Conservation (phyloP, 2,329 filamentous ascomycete species). For the Trichophyton mentagrophytes region DNA sequence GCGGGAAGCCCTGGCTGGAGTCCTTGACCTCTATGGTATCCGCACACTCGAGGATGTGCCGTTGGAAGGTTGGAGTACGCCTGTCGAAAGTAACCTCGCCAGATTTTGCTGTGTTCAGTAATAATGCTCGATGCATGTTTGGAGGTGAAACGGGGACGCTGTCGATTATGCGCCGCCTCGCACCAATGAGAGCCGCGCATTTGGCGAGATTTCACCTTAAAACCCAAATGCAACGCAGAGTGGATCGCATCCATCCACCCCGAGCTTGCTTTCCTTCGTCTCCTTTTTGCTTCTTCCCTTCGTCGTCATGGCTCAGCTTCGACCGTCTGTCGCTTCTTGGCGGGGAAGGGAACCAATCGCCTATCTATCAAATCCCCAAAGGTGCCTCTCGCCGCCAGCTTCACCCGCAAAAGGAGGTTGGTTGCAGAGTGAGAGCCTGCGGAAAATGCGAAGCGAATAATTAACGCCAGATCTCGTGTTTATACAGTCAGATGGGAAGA, state of each 20-base stretch:
- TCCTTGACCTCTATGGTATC: background rate
- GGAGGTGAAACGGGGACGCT: background rate
- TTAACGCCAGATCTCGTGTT: background rate
- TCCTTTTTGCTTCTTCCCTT: background rate
- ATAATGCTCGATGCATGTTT: constrained; percentile 7
- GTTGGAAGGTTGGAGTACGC: background rate
- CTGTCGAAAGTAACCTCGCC: constrained; percentile 10
- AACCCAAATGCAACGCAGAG: constrained; percentile 9
- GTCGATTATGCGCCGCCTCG: constrained; percentile 1
- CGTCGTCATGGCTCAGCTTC: background rate
- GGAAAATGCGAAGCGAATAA: background rate
- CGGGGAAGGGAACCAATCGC: background rate
- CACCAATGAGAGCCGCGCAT: constrained; percentile 10
- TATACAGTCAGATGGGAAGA: background rate
- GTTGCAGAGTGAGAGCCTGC: background rate
- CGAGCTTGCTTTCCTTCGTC: background rate
- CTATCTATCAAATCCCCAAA: background rate
- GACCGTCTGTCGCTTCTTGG: background rate
- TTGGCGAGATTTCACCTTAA: constrained; percentile 12
- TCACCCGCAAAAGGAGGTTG: background rate
- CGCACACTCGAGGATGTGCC: background rate
- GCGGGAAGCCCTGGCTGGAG: background rate
- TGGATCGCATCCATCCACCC: constrained; percentile 4
- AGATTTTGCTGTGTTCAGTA: constrained; percentile 17
- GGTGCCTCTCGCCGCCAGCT: background rate